These are phyloP conservation scores for Amaranthus cruentus DNA, from an alignment of 148 eudicot species.

Conservation along the genomic window DNA sequence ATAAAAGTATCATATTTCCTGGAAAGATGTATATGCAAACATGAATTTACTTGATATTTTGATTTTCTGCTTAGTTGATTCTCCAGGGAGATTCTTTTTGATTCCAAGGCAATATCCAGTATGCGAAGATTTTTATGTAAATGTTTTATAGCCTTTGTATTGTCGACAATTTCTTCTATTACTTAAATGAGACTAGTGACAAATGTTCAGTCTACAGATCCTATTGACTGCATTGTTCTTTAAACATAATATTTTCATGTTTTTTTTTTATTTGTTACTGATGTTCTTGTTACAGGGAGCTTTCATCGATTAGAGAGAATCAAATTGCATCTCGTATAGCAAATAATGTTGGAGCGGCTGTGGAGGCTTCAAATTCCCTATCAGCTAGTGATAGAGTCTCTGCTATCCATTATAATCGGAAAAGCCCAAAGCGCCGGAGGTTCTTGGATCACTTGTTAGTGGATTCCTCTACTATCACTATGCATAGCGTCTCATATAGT, in stretches of 20 bases:
- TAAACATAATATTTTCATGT: not conserved
- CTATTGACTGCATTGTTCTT: too few species aligned
- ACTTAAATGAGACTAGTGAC: too few species aligned
- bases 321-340: conserved; percentile 74
- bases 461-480: conserved; percentile 32
- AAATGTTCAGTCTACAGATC: too few species aligned
- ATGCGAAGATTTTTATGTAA: too few species aligned
- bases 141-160: too few species aligned
- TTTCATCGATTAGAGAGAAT: conserved; percentile 64
- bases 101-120: too few species aligned
- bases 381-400: conserved; percentile 45
- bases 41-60: too few species aligned
- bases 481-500: conserved; percentile 31
- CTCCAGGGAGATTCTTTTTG: too few species aligned
- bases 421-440: conserved; percentile 69
- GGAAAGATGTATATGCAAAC: too few species aligned
- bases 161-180: too few species aligned
- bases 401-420: conserved; percentile 68
- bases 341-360: conserved; percentile 80
- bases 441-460: conserved; percentile 44
- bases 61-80: too few species aligned
- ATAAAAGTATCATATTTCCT: too few species aligned
- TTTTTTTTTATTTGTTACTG: conserved; percentile 2
- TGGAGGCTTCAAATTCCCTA: conserved; percentile 67
- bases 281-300: conserved; percentile 54